Evolutionary conservation across 2,329 filamentous ascomycete genomes (phyloP), one percentile per base, ranked within the genome.

Genomic region (Xylariaceae sp.): DNA sequence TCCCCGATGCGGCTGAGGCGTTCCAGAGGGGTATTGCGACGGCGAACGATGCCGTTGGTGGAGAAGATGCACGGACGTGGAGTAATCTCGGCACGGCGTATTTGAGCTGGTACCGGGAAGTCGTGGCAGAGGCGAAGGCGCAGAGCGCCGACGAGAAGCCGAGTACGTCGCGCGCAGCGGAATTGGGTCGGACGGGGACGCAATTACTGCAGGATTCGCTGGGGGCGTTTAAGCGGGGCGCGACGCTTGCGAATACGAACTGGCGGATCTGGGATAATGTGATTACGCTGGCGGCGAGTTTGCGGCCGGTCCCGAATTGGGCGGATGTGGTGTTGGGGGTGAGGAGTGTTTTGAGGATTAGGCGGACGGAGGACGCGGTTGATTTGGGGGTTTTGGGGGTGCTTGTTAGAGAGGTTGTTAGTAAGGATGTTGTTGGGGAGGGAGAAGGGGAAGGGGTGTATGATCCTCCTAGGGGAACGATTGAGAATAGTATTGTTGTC

Each of bases 181-280:
- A 66, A 17, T 58, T 66, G 5, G 72, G 67, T 35, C 82, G 87
- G 63, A 83, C 85, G 0, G 79, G 84, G 42, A 47, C 66, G 4
- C 80, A 80, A 52, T 79, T 90, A 56, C 82, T 92, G 1, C 77
- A 82, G 0, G 90, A 96, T 70, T 87, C 94, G 0, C 82, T 99
- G 0, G 79, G 83, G 4, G 93, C 94, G 0, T 90, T 96, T 74
- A 94, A 96, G 71, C 88, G 89, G 64, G 94, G 92, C 8, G 91
- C 92, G 0, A 82, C 84, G 3, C 83, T 96, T 23, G 91, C 95
- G 54, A 83, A 90, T 73, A 87, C 92, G 67, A 93, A 93, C 75
- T 90, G 88, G 82, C 87, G 90, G 67, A 97, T 99, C 73, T 97
- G 93, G 93, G 90, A 96, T 71, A 99, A 99, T 69, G 88, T 97